These are phyloP conservation scores for Tuber umbilicatum DNA, from an alignment of 495 filamentous ascomycete genomes.

Conservation along the genomic window DNA sequence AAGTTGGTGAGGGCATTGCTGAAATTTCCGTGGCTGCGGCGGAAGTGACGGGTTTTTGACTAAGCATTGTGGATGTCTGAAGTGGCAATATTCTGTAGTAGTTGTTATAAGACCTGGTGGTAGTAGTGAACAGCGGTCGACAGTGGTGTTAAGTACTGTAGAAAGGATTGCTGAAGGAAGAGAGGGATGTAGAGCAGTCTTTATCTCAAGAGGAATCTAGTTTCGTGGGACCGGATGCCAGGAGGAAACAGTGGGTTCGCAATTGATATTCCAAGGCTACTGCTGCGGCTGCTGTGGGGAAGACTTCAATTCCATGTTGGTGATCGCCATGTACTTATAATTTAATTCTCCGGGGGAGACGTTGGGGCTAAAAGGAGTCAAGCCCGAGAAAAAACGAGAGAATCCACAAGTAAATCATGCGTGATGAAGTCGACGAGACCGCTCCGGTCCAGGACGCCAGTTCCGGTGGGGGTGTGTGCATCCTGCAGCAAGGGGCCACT, in stretches of 20 bases:
- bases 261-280: conserved; percentile 5
- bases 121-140: background rate
- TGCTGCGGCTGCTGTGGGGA: conserved; percentile 19
- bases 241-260: background rate
- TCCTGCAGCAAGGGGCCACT: conserved; percentile 39
- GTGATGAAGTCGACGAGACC: conserved; percentile 40
- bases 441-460: conserved; percentile 31
- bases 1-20: background rate
- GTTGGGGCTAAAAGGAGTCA: conserved; percentile 14
- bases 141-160: background rate
- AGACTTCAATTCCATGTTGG: conserved; percentile 9
- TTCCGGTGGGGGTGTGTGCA: conserved; percentile 38
- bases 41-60: background rate
- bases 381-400: background rate
- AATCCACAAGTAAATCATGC: conserved; percentile 20
- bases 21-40: background rate
- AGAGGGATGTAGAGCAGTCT: background rate
- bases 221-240: background rate
- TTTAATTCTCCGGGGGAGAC: conserved; percentile 31
- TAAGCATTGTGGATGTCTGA: background rate
- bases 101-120: background rate
- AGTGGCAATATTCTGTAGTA: background rate
- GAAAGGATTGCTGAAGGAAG: background rate
- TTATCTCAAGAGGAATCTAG: background rate
- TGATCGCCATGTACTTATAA: conserved; percentile 29